These are phyloP conservation scores for Microdochium paspali DNA, from an alignment of 2,329 filamentous ascomycete genomes.

Conservation along the genomic window DNA sequence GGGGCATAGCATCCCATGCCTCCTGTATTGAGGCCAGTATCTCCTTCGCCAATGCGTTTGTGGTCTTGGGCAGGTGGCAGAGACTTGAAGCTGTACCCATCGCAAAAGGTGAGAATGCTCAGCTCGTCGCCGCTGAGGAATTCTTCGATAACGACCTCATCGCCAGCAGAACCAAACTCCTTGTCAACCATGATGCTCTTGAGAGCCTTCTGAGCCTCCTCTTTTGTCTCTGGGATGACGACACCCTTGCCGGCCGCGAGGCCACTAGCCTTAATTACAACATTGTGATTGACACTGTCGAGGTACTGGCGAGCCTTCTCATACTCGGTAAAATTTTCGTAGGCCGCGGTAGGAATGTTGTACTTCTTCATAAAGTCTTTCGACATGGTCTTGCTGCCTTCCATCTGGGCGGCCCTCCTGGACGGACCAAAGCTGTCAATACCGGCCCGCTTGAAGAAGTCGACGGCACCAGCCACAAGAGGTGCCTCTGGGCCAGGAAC, in stretches of 20 bases:
- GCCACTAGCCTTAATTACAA: slow-evolving; percentile 91
- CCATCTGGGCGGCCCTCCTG: slow-evolving; percentile 76
- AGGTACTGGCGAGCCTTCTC: slow-evolving; percentile 66
- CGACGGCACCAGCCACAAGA: slow-evolving; percentile 84
- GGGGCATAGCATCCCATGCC: slow-evolving; percentile 97
- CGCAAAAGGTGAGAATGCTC: slow-evolving; percentile 83
- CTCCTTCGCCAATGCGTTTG: slow-evolving; percentile 87
- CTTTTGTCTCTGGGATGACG: slow-evolving; percentile 71
- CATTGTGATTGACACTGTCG: slow-evolving; percentile 57
- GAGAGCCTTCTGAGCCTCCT: slow-evolving; percentile 74
- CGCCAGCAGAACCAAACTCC: slow-evolving; percentile 78
- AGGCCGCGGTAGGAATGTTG: slow-evolving; percentile 81
- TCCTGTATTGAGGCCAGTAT: slow-evolving; percentile 86
- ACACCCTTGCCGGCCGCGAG: slow-evolving; percentile 94
- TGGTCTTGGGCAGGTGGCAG: slow-evolving; percentile 92
- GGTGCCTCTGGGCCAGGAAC: slow-evolving; percentile 89
- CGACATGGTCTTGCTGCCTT: slow-evolving; percentile 93
- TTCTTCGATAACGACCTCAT: slow-evolving; percentile 93
- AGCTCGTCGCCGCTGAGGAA: slow-evolving; percentile 86
- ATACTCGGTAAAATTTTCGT: slow-evolving; percentile 80
- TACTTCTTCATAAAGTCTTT: slow-evolving; percentile 97
- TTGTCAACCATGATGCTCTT: slow-evolving; percentile 84
- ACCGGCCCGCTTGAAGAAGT: slow-evolving; percentile 64
- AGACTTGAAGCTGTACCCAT: slow-evolving; percentile 75
- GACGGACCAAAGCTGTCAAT: slow-evolving; percentile 83